Evolutionary conservation across 202 grass and related monocot species (phyloP), one percentile per base, ranked within the genome.

Genomic region (Alloteropsis angusta): DNA sequence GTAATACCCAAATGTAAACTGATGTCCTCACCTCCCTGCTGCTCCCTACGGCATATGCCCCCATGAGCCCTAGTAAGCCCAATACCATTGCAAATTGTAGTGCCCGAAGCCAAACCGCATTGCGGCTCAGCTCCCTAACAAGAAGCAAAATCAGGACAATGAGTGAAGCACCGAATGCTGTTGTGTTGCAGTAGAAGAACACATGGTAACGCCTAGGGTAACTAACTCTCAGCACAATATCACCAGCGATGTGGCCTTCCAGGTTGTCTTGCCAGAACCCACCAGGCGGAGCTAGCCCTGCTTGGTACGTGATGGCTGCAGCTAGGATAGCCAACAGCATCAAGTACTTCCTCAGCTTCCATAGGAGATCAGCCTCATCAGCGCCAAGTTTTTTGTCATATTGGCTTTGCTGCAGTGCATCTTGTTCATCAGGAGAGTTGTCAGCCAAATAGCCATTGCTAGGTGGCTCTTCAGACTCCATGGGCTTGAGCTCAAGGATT

Each of bases 101-200:
- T 28, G 79, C 30, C 2, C 67, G 21, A 10, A 94, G 75, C 80
- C 84, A 88, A 48, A 74, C 3, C 0, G 6, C 34, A 1, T 74
- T 46, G 46, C 6, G 17, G 66, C 39, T 86, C 5, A 86, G n/a
- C 9, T 83, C 46, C 47, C 47, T 55, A 3, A 85, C 26, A 19
- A 94, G 74, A 0, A 94, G 75, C 80, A 91, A 37, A 68, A 86
- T 58, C 60, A 93, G 78, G 49, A 91, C 71, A 17, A 86, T 58
- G 55, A 91, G 64, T 13, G 88, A 94, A 7, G 80, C 68, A 55
- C 50, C 58, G 47, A 94, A 85, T 22, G 85, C 88, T 14, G 75
- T 86, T 0, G 83, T 80, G 56, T 91, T 94, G 76, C 41, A 87
- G 68, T 84, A 82, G 75, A 91, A 88, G 80, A 94, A 94, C 5